A percentile compares a stretch with the other conserved stretches of the same genome.
Evolutionary conservation across 1,139 yeast species (phyloP).

Genomic region (Petasospora fabianii): DNA sequence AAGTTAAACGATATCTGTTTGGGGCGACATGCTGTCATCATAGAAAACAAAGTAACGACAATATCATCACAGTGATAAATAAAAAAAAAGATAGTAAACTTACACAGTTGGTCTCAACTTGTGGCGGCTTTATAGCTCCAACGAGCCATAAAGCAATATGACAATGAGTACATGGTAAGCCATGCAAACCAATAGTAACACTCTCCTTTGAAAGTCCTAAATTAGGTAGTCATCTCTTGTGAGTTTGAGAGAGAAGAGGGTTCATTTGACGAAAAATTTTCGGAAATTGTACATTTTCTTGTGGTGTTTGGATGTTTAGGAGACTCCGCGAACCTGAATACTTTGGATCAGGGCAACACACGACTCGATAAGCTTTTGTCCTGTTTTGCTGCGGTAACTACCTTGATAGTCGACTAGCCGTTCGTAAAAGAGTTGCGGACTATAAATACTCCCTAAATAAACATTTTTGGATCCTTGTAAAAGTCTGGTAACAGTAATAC

Average conservation of each 20-base stretch:
- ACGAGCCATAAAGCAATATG: neutral
- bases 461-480: too few relatives aligned
- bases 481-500: too few relatives aligned
- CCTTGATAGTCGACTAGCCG: too few relatives aligned
- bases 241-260: neutral
- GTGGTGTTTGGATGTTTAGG: slow-evolving; percentile 17
- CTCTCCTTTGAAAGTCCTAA: too few relatives aligned
- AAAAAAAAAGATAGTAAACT: neutral
- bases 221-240: neutral
- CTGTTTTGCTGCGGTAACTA: too few relatives aligned
- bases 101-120: slow-evolving; percentile 17
- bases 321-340: neutral
- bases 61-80: too few relatives aligned
- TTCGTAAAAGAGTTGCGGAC: too few relatives aligned
- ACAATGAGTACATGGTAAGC: slow-evolving; percentile 1
- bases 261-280: slow-evolving; percentile 2
- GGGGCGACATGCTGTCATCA: slow-evolving; percentile 64
- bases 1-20: slow-evolving; percentile 41
- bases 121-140: neutral
- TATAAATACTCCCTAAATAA: too few relatives aligned
- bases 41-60: neutral
- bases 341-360: slow-evolving; percentile 4
- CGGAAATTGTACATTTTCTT: neutral
- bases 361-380: too few relatives aligned
- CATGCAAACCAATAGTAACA: too few relatives aligned